Conservation (phyloP, 192 early-diverging fungal genomes). For the Coemansia interrupta region DNA sequence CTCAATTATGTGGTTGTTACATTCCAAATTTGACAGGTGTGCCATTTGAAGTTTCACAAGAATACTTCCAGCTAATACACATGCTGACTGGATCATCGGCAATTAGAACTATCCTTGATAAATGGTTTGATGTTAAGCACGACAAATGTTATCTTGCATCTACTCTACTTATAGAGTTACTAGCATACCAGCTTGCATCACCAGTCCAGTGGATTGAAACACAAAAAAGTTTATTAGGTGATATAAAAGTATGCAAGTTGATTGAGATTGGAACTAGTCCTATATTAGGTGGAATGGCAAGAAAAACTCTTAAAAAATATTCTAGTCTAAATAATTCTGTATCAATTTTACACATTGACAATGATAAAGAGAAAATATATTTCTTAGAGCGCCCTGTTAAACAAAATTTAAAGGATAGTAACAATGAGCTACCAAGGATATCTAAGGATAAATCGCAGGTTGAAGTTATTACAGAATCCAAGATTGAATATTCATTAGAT, state of each 20-base stretch:
- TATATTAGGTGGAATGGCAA: slow-evolving; percentile 84
- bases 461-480: too few species aligned
- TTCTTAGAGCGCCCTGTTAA: neutral
- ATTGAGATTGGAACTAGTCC: slow-evolving; percentile 88
- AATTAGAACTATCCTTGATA: slow-evolving; percentile 64
- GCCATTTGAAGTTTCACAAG: slow-evolving; percentile 76
- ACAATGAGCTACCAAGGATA: neutral
- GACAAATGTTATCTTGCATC: slow-evolving; percentile 65
- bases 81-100: slow-evolving; percentile 67
- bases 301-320: slow-evolving; percentile 28
- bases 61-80: slow-evolving; percentile 72
- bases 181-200: slow-evolving; percentile 90
- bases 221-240: slow-evolving; percentile 77
- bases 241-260: slow-evolving; percentile 72
- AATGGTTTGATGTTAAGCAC: slow-evolving; percentile 47
- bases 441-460: neutral
- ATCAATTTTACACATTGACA: slow-evolving; percentile 16
- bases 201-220: slow-evolving; percentile 95
- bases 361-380: slow-evolving; percentile 21
- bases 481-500: neutral
- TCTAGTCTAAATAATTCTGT: neutral
- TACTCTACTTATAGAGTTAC: slow-evolving; percentile 76
- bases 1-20: slow-evolving; percentile 70
- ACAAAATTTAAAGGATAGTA: too few species aligned
- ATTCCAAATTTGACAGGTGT: slow-evolving; percentile 92